Base-by-base conservation (phyloP, 2,329 filamentous ascomycete species). In the Aspergillus floridensis region DNA sequence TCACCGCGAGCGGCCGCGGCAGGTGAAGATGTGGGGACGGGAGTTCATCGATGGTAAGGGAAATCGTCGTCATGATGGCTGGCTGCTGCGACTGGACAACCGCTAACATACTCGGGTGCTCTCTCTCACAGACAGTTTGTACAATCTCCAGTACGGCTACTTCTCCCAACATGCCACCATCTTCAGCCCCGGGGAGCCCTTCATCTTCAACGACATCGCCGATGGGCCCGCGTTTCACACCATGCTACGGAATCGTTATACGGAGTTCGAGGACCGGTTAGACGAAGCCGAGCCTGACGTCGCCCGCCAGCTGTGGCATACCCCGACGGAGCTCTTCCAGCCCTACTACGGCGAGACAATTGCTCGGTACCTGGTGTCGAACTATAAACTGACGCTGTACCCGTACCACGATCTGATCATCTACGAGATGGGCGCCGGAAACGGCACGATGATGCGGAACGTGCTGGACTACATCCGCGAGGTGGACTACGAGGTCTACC, bases 341-440 rank as follows among this genome's bases (percentile, higher is more conserved):
- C 95, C 96, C 0, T 96, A 93, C 77, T 99, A 99, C 74, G 96
- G 93, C 72, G 93, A 99, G 81, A 91, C 95, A 35, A 91, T 99
- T 66, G 95, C 93, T n/a, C 88, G 93, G 21, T 97, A 98, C 75
- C 86, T 99, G 49, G 88, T 98, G 66, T 88, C 91, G 66, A 97
- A 99, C 80, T 99, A 99, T 83, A 92, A 95, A 74, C 86, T 97
- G 73, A 91, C 91, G 49, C 86, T 92, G 58, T 98, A 95, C 74
- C 95, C 95, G 2, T 97, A 98, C 80, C 88, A 97, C 77, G 95
- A 99, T 77, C 85, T 99, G 55, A 91, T 96, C 69, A 96, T 99
- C 75, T 99, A 97, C 83, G 95, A 99, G 76, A 96, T 99, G 90
- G 95, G 95, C 55, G 95, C 95, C 44, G 95, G 95, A 68, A 93